Evolutionary conservation across 2,329 filamentous ascomycete genomes (phyloP), one percentile per base, ranked within the genome.

Genomic region (Botrytis cinerea): DNA sequence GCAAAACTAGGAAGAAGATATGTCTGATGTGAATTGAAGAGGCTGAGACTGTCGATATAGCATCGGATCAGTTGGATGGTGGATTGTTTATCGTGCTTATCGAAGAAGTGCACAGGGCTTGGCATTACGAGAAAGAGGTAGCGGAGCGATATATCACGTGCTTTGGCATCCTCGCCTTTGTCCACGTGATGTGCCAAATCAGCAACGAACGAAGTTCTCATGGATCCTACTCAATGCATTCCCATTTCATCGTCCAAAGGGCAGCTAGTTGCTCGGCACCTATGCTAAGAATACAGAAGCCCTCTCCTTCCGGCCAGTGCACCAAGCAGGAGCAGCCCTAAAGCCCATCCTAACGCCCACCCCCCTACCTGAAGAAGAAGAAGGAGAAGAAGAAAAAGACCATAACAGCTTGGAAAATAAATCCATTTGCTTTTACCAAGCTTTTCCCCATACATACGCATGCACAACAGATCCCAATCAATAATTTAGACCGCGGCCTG

Each of bases 1-100:
- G 9, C 32, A 22, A 43, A 43, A 25, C 40, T n/a, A 68, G 35
- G 48, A 28, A 43, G 25, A 68, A 54, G 46, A 62, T 35, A 60
- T 62, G 22, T 40, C 25, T 62, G 60, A 62, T n/a, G 12, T 61
- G 32, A 60, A 38, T 14, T 38, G 51, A 18, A 18, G 51, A 28
- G n/a, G n/a, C 51, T 54, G n/a, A 54, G 51, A 54, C 5, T 28
- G 25, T 18, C 51, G 16, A 54, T 4, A 22, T 4, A 9, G 35
- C 63, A 46, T 67, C 22, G 9, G 32, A 32, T 22, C 60, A 62
- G 38, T 2, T 35, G n/a, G 16, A 10, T 25, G 38, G 1, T 35
- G n/a, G 16, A 10, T 25, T n/a, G 32, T 20, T 60, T 40, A 63
- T 63, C 40, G 25, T 63, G n/a, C 62, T 66, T 66, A 64, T 51